Conservation (phyloP, 352 stramenopile species). For the Plasmopara viticola region DNA sequence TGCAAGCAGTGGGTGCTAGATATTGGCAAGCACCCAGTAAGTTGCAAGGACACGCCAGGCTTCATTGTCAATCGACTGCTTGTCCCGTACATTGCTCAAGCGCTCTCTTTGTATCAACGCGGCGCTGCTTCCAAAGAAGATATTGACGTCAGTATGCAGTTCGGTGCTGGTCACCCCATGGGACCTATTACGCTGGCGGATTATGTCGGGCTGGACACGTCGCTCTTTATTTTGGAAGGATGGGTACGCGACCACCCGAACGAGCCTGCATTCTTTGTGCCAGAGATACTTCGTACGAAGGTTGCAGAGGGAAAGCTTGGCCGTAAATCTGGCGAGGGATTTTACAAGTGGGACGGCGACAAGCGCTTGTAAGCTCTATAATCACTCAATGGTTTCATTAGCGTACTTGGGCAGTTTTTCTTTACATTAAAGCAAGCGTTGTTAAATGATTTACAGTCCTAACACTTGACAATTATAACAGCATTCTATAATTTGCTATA, state of each 20-base stretch:
- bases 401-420: conserved; percentile 5
- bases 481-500: too few species aligned
- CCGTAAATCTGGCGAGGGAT: conserved; percentile 94
- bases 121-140: conserved; percentile 92
- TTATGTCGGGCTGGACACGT: conserved; percentile 97
- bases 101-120: conserved; percentile 92
- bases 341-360: conserved; percentile 91
- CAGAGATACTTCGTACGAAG: conserved; percentile 87
- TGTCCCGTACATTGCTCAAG: conserved; percentile 74
- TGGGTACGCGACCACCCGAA: conserved; percentile 95
- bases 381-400: background rate
- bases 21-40: conserved; percentile 93
- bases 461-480: too few species aligned
- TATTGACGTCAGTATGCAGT: conserved; percentile 97
- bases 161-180: conserved; percentile 97
- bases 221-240: conserved; percentile 92
- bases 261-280: conserved; percentile 94
- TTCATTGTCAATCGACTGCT: conserved; percentile 97
- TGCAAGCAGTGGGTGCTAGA: conserved; percentile 87
- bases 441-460: too few species aligned
- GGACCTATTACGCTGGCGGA: conserved; percentile 91
- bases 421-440: conserved; percentile 2
- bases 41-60: conserved; percentile 93
- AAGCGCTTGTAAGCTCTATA: conserved; percentile 52
- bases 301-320: conserved; percentile 92